Evolutionary conservation across 495 filamentous ascomycete species (phyloP).

Genomic region (Corynascus novoguineensis): DNA sequence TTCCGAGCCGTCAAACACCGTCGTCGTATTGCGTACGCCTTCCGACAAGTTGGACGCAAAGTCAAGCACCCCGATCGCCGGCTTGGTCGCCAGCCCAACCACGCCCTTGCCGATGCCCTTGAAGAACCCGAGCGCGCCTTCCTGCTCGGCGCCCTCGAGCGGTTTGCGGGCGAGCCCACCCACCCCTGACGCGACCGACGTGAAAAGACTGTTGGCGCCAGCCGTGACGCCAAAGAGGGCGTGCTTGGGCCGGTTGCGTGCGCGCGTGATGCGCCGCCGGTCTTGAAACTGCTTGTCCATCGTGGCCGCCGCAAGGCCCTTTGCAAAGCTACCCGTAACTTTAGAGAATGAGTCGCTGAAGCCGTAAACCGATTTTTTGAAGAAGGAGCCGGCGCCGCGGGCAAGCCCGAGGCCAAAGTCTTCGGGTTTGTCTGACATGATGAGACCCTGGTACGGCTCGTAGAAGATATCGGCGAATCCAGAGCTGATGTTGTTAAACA

Average conservation of each 20-base stretch:
- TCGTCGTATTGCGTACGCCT: conserved; percentile 96
- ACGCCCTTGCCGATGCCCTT: conserved; percentile 97
- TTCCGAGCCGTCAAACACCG: conserved; percentile 90
- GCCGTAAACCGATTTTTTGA: conserved; percentile 97
- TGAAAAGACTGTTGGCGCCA: conserved; percentile 90
- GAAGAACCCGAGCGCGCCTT: conserved; percentile 87
- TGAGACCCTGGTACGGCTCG: conserved; percentile 94
- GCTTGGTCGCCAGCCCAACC: conserved; percentile 87
- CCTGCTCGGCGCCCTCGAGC: conserved; percentile 91
- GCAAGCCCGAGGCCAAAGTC: conserved; percentile 92
- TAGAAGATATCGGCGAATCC: conserved; percentile 98
- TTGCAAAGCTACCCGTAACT: conserved; percentile 92
- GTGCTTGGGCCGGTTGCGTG: conserved; percentile 92
- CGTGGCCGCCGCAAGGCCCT: conserved; percentile 87
- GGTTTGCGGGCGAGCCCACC: conserved; percentile 90
- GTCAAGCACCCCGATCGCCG: conserved; percentile 94
- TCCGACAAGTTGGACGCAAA: conserved; percentile 93
- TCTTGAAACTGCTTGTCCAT: conserved; percentile 99
- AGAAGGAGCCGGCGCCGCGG: conserved; percentile 92
- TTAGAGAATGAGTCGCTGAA: conserved; percentile 95
- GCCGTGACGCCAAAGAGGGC: conserved; percentile 93
- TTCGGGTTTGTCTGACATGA: conserved; percentile 91
- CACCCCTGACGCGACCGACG: conserved; percentile 84
- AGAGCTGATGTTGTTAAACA: conserved; percentile 97
- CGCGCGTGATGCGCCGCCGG: conserved; percentile 84